A percentile compares a stretch with the other conserved stretches of the same genome.
phyloP scores from a whole-genome alignment of 129 eudicot species.

The Saposhnikovia divaricata region DNA sequence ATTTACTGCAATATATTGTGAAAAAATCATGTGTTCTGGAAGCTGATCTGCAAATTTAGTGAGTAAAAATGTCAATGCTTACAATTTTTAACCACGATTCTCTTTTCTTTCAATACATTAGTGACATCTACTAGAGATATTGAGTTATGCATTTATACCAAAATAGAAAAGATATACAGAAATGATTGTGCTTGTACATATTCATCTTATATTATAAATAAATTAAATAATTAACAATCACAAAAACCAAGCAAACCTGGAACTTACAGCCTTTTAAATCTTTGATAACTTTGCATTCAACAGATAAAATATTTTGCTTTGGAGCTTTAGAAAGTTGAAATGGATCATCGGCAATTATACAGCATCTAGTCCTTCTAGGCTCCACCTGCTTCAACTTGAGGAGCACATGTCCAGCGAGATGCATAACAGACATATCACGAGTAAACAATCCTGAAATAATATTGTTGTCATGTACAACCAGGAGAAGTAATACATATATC shows the following conservation, averaged over 20 bases:
- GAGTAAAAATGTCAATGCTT: conserved; percentile 3
- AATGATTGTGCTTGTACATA: too few species aligned
- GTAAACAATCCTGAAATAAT: conserved; percentile 63
- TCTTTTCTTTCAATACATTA: background rate
- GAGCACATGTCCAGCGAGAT: conserved; percentile 75
- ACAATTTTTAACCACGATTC: background rate
- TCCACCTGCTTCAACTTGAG: conserved; percentile 63
- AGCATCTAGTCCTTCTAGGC: conserved; percentile 57
- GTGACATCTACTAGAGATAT: background rate
- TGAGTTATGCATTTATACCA: background rate
- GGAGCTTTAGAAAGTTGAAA: conserved; percentile 79
- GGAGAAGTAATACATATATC: conserved; percentile 5
- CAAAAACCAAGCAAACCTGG: background rate
- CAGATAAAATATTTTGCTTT: conserved; percentile 46
- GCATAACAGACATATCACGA: conserved; percentile 68
- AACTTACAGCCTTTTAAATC: conserved; percentile 83
- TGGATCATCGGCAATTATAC: conserved; percentile 79
- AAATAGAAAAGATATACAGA: too few species aligned
- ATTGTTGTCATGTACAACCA: conserved; percentile 3
- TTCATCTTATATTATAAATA: too few species aligned
- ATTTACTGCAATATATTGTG: conserved; percentile 61
- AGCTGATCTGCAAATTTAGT: conserved; percentile 53
- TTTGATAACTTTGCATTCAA: conserved; percentile 57
- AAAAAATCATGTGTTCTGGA: conserved; percentile 58
- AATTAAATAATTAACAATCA: background rate